A percentile compares a stretch with the other conserved stretches of the same genome.
Evolutionary conservation across 2,329 filamentous ascomycete species (phyloP).

Genomic region (Lasiodiplodia gonubiensis): DNA sequence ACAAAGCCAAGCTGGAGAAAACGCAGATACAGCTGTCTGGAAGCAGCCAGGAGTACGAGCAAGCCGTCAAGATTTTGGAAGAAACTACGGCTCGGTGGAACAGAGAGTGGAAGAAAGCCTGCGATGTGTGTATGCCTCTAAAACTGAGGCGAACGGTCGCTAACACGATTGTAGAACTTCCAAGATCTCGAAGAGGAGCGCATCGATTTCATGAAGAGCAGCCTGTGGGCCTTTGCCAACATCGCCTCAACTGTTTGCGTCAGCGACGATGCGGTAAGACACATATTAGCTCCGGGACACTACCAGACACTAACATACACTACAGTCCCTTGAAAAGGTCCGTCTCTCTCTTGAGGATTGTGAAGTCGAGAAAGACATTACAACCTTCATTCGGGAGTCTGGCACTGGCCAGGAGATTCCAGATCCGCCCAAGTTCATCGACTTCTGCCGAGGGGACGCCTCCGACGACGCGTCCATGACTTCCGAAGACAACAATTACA

Average conservation of each 20-base stretch:
- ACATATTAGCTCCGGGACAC: constrained; percentile 1
- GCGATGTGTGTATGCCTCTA: constrained; percentile 61
- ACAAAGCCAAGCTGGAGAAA: constrained; percentile 98
- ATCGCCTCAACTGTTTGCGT: constrained; percentile 97
- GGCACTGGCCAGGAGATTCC: constrained; percentile 98
- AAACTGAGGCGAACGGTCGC: constrained; percentile 23
- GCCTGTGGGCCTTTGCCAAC: constrained; percentile 97
- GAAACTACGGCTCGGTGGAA: constrained; percentile 97
- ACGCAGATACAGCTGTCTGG: constrained; percentile 93
- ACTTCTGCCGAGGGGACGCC: constrained; percentile 90
- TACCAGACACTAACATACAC: constrained; percentile 3
- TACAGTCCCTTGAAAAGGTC: constrained; percentile 88
- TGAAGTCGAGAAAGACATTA: constrained; percentile 95
- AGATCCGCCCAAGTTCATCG: constrained; percentile 96
- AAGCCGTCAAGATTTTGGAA: constrained; percentile 88
- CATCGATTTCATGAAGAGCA: constrained; percentile 96
- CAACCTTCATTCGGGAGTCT: constrained; percentile 81
- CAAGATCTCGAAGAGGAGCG: constrained; percentile 98
- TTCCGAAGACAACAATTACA: constrained; percentile 88
- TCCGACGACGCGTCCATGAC: constrained; percentile 80
- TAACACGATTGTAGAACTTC: constrained; percentile 72
- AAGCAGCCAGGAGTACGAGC: constrained; percentile 92
- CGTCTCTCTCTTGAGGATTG: constrained; percentile 90
- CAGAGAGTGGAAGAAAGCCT: constrained; percentile 95
- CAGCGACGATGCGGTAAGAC: constrained; percentile 77